Base-by-base conservation (phyloP, 2,329 filamentous ascomycete species). In the Fusarium redolens region DNA sequence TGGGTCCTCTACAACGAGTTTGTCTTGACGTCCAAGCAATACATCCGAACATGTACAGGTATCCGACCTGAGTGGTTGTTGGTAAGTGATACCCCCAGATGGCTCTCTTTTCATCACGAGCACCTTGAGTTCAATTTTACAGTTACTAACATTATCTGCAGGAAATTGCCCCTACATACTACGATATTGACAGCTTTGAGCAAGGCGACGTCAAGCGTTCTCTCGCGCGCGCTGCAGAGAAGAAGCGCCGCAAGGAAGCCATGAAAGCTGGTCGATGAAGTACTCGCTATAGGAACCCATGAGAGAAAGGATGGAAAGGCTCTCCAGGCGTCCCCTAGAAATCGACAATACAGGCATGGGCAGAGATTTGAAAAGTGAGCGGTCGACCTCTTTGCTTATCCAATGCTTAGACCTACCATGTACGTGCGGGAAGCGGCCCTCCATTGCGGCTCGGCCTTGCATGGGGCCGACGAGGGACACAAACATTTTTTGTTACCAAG, bases 1-100 rank as follows among this genome's bases (percentile, higher is more conserved):
- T 99, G 96, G 96, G 94, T 99, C 31, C 86, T 99, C 31, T 99
- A 99, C 84, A 97, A 98, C 78, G 97, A 99, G 81, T 99, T 98
- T 79, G 96, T 99, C 17, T 89, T 99, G 62, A 99, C 96, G 2
- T 96, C 93, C 59, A 98, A 99, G 89, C 97, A 98, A 85, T 99
- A 98, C 82, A 96, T 99, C 77, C 90, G 97, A 64, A 98, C 94
- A 1, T 94, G 98, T 52, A 98, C 95, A 17, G 91, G 93, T 35
- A 92, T 99, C 61, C 93, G 93, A 81, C 93, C 96, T 1, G 96
- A 99, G 83, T 99, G 96, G 96, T 85, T 99, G 69, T 81, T 98
- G 83, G 93, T 95, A 87, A 84, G 92, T 65, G 45, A 33, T 58
- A 58, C 47, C 60, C 22, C 25, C 22, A 45, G n/a, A n/a, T 45